phyloP scores from a whole-genome alignment of 73 alveolate species.

The Blepharisma stoltei region DNA sequence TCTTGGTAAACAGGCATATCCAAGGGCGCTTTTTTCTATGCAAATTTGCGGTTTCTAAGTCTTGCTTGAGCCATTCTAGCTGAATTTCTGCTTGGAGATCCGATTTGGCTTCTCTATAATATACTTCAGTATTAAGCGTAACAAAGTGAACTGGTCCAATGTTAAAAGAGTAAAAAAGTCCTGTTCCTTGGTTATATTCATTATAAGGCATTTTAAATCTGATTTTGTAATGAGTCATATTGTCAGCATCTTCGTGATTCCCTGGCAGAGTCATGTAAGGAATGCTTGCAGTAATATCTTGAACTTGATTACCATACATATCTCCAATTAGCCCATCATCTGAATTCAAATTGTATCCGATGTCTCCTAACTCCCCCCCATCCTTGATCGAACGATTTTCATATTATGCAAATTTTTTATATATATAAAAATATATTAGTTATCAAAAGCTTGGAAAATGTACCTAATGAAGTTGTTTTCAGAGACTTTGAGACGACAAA shows the following conservation, averaged over 20 bases:
- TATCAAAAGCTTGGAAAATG: too few species aligned
- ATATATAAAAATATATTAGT: too few species aligned
- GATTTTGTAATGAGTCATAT: background rate
- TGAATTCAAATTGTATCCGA: background rate
- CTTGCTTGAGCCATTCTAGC: background rate
- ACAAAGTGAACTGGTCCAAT: background rate
- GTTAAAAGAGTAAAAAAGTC: conserved; percentile 7
- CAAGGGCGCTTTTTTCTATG: background rate
- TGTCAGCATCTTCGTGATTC: background rate
- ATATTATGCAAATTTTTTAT: too few species aligned
- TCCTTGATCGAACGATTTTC: too few species aligned
- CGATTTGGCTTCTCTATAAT: background rate
- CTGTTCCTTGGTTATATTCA: conserved; percentile 10
- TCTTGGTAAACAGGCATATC: too few species aligned
- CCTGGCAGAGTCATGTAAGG: conserved; percentile 12
- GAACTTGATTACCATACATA: background rate
- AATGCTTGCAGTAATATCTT: background rate
- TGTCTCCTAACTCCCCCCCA: too few species aligned
- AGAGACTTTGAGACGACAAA: too few species aligned
- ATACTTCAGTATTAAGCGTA: background rate
- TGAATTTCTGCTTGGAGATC: background rate
- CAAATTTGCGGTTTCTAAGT: background rate
- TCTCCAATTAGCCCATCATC: background rate
- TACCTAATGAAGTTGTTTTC: too few species aligned
- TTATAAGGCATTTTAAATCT: background rate